Evolutionary conservation across 1,284 basidiomycete genomes (phyloP).

Genomic region (Ganoderma multipileum): DNA sequence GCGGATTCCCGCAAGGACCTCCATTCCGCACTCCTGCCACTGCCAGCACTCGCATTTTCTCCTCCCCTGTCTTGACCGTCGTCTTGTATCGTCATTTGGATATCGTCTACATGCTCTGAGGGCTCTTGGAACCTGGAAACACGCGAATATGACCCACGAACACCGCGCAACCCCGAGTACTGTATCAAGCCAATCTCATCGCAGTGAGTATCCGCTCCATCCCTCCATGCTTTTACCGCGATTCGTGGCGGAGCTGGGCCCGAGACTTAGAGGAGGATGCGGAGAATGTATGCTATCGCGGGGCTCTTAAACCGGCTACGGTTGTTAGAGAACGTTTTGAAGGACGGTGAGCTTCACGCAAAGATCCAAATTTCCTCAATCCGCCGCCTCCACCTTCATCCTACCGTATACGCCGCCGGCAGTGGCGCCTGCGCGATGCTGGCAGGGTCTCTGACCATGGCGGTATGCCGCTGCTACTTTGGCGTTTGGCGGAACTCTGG

Average conservation of each 20-base stretch:
- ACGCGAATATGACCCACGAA: constrained; percentile 13
- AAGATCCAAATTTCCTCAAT: neutral
- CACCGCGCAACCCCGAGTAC: constrained; percentile 4
- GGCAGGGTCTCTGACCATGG: neutral
- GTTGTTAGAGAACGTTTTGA: neutral
- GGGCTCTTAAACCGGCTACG: neutral
- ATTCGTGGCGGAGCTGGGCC: neutral
- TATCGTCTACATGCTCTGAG: constrained; percentile 12
- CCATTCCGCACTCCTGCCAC: neutral
- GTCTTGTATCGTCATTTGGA: neutral
- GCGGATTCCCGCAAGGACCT: neutral
- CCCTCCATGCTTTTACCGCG: neutral
- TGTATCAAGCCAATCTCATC: constrained; percentile 11
- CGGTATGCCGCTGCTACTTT: neutral
- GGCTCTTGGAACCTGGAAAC: neutral
- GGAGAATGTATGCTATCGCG: neutral
- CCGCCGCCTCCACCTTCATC: neutral
- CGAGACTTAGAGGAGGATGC: too few species aligned
- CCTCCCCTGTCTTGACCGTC: neutral
- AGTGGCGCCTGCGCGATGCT: neutral
- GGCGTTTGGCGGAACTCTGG: neutral
- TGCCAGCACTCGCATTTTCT: neutral
- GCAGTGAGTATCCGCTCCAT: constrained; percentile 15
- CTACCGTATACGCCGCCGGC: neutral
- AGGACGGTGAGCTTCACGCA: neutral